phyloP scores from a whole-genome alignment of 768 basidiomycete species.

The Trametes coccinea region DNA sequence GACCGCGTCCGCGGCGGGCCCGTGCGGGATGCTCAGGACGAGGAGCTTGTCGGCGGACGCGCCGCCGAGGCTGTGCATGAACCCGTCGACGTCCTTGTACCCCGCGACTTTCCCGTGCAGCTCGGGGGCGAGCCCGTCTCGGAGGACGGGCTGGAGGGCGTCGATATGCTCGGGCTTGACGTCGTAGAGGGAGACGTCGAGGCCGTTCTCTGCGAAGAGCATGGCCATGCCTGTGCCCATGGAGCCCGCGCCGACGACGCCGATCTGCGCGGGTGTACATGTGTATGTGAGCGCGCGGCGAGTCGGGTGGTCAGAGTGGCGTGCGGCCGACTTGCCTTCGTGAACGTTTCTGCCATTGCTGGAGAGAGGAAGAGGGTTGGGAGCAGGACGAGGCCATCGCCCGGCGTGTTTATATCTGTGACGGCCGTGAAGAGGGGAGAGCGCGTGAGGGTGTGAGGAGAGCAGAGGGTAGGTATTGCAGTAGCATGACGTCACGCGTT shows the following conservation, averaged over 20 bases:
- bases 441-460: too few species aligned
- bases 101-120: slow-evolving; percentile 17
- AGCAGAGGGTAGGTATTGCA: neutral
- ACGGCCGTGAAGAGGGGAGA: too few species aligned
- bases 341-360: neutral
- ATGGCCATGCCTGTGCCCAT: slow-evolving; percentile 29
- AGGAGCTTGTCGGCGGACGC: slow-evolving; percentile 21
- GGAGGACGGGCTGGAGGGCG: slow-evolving; percentile 9
- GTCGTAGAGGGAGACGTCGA: slow-evolving; percentile 26
- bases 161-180: slow-evolving; percentile 20
- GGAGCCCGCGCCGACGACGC: slow-evolving; percentile 26
- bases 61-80: slow-evolving; percentile 23
- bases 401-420: neutral
- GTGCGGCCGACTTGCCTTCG: slow-evolving; percentile 1
- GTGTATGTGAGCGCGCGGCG: neutral
- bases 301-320: neutral
- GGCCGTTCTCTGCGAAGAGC: slow-evolving; percentile 28
- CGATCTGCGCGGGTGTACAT: slow-evolving; percentile 17
- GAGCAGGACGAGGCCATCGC: neutral
- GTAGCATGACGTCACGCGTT: slow-evolving; percentile 7
- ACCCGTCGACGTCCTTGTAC: slow-evolving; percentile 23
- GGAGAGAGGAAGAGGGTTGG: neutral
- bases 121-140: slow-evolving; percentile 9
- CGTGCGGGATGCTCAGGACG: slow-evolving; percentile 30
- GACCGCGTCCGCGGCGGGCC: slow-evolving; percentile 24